Base-by-base conservation (phyloP, 2,329 filamentous ascomycete genomes). In the Diplocarpon mali region DNA sequence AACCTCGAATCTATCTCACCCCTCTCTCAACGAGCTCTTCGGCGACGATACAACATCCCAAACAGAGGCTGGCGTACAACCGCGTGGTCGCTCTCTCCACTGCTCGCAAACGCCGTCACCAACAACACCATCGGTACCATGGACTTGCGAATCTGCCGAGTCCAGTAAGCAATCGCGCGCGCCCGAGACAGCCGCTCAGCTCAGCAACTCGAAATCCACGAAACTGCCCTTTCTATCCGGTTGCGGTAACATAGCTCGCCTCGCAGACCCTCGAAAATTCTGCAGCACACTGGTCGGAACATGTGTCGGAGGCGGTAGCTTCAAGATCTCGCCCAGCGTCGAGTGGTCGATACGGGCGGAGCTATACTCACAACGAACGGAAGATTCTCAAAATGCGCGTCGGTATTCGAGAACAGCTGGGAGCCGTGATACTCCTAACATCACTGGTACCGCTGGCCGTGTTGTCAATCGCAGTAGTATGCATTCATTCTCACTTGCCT, bases 341-440 rank as follows among this genome's bases (percentile, higher is more conserved):
- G 41, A 38, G 35, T 42, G 40, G 40, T 35, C 40, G 40, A 42
- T 35, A 24, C 35, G 40, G 40, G 40, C 40, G 40, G 40, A 35
- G 20, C 20, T 7, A 24, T 24, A 24, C 7, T 13, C 15, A n/a
- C 20, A 36, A 36, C 32, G 2, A 38, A 20, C 11, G 38, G 27
- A 32, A 42, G 17, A 10, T 32, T 11, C 20, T 46, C 48, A 46
- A 46, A 57, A 90, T 95, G 85, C 79, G 87, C 64, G 78, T 95
- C 62, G 82, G 84, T 46, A 95, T 95, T 59, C 77, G 87, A 55
- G 81, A 89, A 67, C 89, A 95, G 74, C 73, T 95, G 57, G 85
- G 79, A 54, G 72, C 80, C 63, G 72, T 95, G 52, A 85, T 95
- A 58, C 69, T 92, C 53, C 60, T 86, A 48, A 78, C 83, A 48